These are phyloP conservation scores for Penicillium sp. DNA, from an alignment of 2,329 filamentous ascomycete genomes.

Conservation along the genomic window DNA sequence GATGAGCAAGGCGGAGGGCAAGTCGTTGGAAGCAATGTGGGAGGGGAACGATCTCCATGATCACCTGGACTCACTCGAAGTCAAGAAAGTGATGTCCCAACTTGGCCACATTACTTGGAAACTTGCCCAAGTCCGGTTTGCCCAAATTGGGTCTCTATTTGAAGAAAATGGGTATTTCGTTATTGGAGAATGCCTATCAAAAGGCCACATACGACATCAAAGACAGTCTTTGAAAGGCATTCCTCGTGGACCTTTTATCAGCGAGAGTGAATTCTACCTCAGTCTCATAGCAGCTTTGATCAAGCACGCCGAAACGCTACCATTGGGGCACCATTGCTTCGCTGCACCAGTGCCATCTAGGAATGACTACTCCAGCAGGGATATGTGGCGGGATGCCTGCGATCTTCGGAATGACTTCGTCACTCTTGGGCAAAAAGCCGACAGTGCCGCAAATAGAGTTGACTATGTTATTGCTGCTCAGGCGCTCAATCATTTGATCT, in stretches of 20 bases:
- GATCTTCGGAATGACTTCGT: not conserved
- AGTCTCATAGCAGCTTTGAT: not conserved
- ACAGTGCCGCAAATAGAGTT: not conserved
- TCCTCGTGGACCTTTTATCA: not conserved
- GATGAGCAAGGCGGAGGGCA: not conserved
- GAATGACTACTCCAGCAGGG: not conserved
- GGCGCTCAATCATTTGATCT: not conserved
- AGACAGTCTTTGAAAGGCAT: not conserved
- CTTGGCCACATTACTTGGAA: not conserved
- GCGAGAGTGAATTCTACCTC: not conserved
- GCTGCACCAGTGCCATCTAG: not conserved
- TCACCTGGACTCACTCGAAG: not conserved
- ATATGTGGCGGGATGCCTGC: not conserved
- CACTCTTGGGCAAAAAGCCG: not conserved
- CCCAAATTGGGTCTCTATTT: not conserved
- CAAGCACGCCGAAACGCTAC: not conserved
- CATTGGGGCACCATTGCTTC: not conserved
- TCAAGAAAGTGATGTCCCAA: not conserved
- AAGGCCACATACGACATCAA: not conserved
- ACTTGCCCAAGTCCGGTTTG: not conserved
- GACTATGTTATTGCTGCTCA: not conserved
- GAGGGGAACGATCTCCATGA: not conserved
- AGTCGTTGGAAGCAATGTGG: not conserved
- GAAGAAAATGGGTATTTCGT: not conserved
- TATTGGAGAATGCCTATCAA: not conserved